A percentile compares a stretch with the other conserved stretches of the same genome.
These are phyloP conservation scores for Heliosperma pusillum DNA, from an alignment of 148 eudicot species.

Conservation along the genomic window DNA sequence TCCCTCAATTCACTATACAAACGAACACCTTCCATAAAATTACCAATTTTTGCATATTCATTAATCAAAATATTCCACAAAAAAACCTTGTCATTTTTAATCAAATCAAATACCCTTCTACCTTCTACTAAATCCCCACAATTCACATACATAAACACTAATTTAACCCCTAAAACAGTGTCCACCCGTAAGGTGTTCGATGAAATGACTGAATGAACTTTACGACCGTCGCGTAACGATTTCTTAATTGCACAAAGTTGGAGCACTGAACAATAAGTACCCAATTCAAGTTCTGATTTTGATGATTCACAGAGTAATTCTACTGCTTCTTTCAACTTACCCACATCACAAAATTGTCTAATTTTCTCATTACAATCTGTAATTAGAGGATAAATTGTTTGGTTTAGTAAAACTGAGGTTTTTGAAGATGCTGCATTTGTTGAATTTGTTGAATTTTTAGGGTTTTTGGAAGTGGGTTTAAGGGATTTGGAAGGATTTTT, in stretches of 20 bases:
- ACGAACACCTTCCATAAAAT: constrained; percentile 43
- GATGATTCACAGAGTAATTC: constrained; percentile 31
- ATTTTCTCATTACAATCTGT: constrained; percentile 34
- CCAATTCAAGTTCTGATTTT: constrained; percentile 37
- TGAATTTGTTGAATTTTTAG: constrained; percentile 14
- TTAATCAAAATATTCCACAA: constrained; percentile 69
- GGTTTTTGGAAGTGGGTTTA: constrained; percentile 21
- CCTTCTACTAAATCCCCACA: constrained; percentile 69
- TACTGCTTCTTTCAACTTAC: constrained; percentile 48
- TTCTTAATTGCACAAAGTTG: constrained; percentile 59
- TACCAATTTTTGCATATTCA: constrained; percentile 53
- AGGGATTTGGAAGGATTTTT: not conserved
- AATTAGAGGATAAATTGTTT: constrained; percentile 9
- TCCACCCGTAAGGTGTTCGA: constrained; percentile 39
- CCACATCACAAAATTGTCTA: constrained; percentile 43
- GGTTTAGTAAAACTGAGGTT: constrained; percentile 13
- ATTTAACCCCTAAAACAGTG: constrained; percentile 47
- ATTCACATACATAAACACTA: constrained; percentile 69
- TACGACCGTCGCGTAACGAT: constrained; percentile 40
- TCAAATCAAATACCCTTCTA: constrained; percentile 45
- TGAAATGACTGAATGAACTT: constrained; percentile 47
- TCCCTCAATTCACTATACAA: constrained; percentile 44
- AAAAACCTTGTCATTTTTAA: constrained; percentile 59
- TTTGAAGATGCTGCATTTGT: not conserved
- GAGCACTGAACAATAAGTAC: constrained; percentile 45